Evolutionary conservation across 305 asterid species (phyloP).

Genomic region (Plantago rigida): DNA sequence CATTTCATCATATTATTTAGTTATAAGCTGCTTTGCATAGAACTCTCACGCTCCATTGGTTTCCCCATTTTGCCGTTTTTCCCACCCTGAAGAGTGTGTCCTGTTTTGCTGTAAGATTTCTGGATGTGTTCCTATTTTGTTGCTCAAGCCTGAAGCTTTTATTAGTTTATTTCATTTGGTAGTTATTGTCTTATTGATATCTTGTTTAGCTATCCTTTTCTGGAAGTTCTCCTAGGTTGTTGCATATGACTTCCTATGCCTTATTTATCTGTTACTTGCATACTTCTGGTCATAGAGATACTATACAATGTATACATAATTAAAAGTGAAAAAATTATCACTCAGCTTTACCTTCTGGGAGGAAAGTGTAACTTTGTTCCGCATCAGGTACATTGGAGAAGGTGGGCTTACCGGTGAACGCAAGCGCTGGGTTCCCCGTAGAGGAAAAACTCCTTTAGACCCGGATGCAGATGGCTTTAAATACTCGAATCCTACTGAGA

Average conservation of each 20-base stretch:
- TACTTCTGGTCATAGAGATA: slow-evolving; percentile 14
- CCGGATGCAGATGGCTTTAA: slow-evolving; percentile 89
- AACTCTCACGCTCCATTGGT: no score
- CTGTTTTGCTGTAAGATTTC: not conserved
- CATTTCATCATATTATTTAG: no score
- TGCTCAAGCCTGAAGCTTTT: slow-evolving; percentile 12
- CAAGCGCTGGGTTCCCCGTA: slow-evolving; percentile 94
- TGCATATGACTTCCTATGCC: slow-evolving; percentile 1
- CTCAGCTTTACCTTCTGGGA: slow-evolving; percentile 18
- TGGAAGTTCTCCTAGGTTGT: no score
- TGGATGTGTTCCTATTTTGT: slow-evolving; percentile 8
- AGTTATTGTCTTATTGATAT: not conserved
- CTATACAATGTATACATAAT: not conserved
- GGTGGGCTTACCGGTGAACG: slow-evolving; percentile 99
- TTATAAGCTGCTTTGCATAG: no score
- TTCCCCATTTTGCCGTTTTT: no score
- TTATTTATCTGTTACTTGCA: slow-evolving; percentile 2
- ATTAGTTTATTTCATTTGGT: slow-evolving; percentile 16
- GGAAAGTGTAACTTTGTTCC: slow-evolving; percentile 31
- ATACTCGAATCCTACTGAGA: slow-evolving; percentile 80
- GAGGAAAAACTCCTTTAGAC: slow-evolving; percentile 93
- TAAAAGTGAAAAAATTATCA: slow-evolving; percentile 1
- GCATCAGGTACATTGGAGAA: slow-evolving; percentile 75
- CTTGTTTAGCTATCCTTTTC: not conserved
- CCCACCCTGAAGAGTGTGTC: slow-evolving; percentile 1